phyloP scores from a whole-genome alignment of 2,329 filamentous ascomycete species.

The Phoma sp. region DNA sequence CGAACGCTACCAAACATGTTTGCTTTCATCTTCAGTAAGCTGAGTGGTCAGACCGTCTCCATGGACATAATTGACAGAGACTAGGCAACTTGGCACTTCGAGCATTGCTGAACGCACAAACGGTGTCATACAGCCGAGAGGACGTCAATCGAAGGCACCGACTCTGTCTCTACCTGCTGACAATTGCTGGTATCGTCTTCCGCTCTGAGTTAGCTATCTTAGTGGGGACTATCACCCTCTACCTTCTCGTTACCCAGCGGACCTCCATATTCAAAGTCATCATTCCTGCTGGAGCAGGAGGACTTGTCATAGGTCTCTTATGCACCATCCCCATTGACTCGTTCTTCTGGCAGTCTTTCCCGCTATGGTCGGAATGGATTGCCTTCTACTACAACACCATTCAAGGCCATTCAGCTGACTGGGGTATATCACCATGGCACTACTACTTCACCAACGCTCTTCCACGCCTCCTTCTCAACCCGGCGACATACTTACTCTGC shows the following conservation, averaged over 20 bases:
- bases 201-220: constrained; percentile 88
- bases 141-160: constrained; percentile 60
- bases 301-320: constrained; percentile 70
- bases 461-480: constrained; percentile 85
- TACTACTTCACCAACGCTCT: constrained; percentile 86
- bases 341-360: constrained; percentile 84
- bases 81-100: constrained; percentile 71
- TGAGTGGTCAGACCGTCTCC: not conserved
- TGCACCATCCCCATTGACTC: constrained; percentile 82
- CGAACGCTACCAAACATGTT: constrained; percentile 96
- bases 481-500: constrained; percentile 64
- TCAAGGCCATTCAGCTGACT: constrained; percentile 80
- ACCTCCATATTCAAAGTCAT: constrained; percentile 65
- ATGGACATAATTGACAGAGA: not conserved
- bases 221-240: constrained; percentile 71
- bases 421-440: constrained; percentile 86
- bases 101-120: constrained; percentile 58
- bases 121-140: constrained; percentile 44
- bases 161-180: constrained; percentile 76
- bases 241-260: constrained; percentile 66
- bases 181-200: constrained; percentile 83
- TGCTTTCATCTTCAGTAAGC: constrained; percentile 83
- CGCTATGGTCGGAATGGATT: constrained; percentile 86
- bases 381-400: constrained; percentile 93
- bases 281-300: constrained; percentile 70